Evolutionary conservation across 2,329 filamentous ascomycete species (phyloP).

Genomic region (Fusarium sp.): DNA sequence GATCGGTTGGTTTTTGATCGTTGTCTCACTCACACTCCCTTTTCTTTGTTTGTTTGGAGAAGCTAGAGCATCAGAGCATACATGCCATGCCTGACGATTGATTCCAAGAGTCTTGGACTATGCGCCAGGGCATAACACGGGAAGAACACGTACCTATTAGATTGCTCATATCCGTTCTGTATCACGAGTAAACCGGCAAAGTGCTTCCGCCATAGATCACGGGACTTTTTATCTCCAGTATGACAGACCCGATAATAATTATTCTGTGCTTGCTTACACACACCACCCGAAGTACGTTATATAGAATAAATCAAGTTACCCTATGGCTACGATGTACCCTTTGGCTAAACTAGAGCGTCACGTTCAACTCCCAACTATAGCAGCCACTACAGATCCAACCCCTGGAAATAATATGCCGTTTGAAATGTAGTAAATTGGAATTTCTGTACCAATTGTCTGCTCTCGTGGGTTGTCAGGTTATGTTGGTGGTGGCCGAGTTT

Average conservation of each 20-base stretch:
- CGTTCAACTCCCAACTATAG: background rate
- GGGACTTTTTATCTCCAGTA: background rate
- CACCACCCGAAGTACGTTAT: background rate
- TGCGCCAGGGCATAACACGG: background rate
- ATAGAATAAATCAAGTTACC: background rate
- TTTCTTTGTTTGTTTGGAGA: background rate
- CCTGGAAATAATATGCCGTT: background rate
- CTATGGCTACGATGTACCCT: constrained; percentile 5
- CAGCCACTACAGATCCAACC: background rate
- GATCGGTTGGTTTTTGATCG: background rate
- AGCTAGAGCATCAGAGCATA: background rate
- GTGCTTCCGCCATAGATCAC: constrained; percentile 18
- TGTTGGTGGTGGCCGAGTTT: constrained; percentile 2
- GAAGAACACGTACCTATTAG: background rate
- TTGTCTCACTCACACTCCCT: constrained; percentile 18
- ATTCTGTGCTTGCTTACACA: background rate
- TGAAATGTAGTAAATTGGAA: background rate
- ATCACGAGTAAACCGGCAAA: constrained; percentile 11
- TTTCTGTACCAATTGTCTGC: background rate
- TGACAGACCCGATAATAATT: background rate
- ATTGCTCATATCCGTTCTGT: background rate
- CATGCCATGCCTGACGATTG: constrained; percentile 4
- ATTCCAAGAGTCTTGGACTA: background rate
- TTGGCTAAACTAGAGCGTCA: background rate
- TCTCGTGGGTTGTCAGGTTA: constrained; percentile 11